phyloP scores from a whole-genome alignment of 2,329 filamentous ascomycete species.

The Clathrospora elynae region DNA sequence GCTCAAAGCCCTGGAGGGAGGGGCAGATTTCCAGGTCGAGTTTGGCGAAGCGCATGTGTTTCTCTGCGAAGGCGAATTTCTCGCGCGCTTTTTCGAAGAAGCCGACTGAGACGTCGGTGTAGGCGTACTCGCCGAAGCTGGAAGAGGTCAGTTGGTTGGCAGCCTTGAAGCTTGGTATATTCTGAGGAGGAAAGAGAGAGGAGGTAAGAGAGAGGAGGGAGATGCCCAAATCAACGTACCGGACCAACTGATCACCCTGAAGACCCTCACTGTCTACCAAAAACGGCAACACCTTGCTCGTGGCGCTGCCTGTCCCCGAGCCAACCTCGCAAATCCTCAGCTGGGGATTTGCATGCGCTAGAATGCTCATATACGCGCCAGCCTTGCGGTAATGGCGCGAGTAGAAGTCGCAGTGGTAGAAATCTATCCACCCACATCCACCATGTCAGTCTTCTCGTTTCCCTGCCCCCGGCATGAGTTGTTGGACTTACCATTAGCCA shows the following conservation, averaged over 20 bases:
- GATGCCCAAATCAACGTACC: conserved; percentile 1
- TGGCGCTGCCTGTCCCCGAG: conserved; percentile 11
- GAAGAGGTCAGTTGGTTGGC: neutral
- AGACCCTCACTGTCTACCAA: conserved; percentile 8
- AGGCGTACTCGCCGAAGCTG: conserved; percentile 16
- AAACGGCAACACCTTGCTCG: conserved; percentile 4
- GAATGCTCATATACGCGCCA: conserved; percentile 7
- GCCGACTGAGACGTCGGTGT: conserved; percentile 11
- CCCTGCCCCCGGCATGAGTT: neutral
- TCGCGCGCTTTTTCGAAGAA: conserved; percentile 13
- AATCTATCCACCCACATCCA: too few relatives aligned
- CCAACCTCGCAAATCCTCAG: conserved; percentile 19
- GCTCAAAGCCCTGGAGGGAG: conserved; percentile 14
- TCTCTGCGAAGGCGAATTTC: conserved; percentile 7
- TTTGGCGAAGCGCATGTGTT: conserved; percentile 12
- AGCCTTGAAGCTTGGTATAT: neutral
- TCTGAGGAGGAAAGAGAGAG: neutral
- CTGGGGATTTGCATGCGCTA: conserved; percentile 9
- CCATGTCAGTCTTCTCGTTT: neutral
- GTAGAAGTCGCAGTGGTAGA: conserved; percentile 10
- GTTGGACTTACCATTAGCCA: conserved; percentile 7
- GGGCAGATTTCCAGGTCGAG: conserved; percentile 17
- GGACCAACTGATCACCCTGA: conserved; percentile 8
- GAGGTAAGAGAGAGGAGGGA: neutral
- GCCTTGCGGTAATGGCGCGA: conserved; percentile 9